A percentile compares a stretch with the other conserved stretches of the same genome.
These are phyloP conservation scores for Wickerhamomyces bisporus DNA, from an alignment of 805 yeast genomes.

Conservation along the genomic window DNA sequence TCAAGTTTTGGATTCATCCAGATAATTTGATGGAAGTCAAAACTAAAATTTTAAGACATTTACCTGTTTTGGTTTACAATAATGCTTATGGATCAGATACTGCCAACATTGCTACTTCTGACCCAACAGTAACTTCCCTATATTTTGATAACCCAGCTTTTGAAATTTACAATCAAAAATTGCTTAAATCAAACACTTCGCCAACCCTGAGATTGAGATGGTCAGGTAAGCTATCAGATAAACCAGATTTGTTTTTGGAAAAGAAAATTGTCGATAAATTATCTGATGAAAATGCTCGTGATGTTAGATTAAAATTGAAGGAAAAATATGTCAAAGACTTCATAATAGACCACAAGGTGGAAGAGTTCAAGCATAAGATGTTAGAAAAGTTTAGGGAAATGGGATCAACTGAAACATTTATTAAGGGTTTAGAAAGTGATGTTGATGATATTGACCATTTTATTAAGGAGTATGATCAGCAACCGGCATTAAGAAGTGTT, in stretches of 20 bases:
- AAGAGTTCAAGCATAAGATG: slow-evolving; percentile 42
- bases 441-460: slow-evolving; percentile 58
- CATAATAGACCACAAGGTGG: slow-evolving; percentile 46
- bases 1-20: slow-evolving; percentile 96
- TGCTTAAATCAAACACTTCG: slow-evolving; percentile 60
- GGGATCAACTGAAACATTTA: slow-evolving; percentile 46
- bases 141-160: slow-evolving; percentile 84
- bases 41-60: slow-evolving; percentile 87
- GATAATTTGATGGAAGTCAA: slow-evolving; percentile 96
- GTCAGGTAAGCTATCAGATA: slow-evolving; percentile 77
- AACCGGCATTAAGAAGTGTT: slow-evolving; percentile 82
- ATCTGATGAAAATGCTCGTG: slow-evolving; percentile 48
- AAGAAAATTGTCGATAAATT: slow-evolving; percentile 63
- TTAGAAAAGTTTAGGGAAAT: slow-evolving; percentile 58
- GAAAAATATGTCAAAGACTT: slow-evolving; percentile 79
- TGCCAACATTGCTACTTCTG: slow-evolving; percentile 40
- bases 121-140: slow-evolving; percentile 80
- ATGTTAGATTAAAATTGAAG: slow-evolving; percentile 64
- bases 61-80: slow-evolving; percentile 80
- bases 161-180: slow-evolving; percentile 80
- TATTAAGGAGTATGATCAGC: slow-evolving; percentile 59
- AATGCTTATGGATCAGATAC: slow-evolving; percentile 35
- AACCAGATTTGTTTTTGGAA: slow-evolving; percentile 77
- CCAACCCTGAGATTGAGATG: slow-evolving; percentile 84
- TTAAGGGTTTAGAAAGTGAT: slow-evolving; percentile 48